Conservation (phyloP, 371 early-diverging fungal genomes). For the Mucor irregularis region DNA sequence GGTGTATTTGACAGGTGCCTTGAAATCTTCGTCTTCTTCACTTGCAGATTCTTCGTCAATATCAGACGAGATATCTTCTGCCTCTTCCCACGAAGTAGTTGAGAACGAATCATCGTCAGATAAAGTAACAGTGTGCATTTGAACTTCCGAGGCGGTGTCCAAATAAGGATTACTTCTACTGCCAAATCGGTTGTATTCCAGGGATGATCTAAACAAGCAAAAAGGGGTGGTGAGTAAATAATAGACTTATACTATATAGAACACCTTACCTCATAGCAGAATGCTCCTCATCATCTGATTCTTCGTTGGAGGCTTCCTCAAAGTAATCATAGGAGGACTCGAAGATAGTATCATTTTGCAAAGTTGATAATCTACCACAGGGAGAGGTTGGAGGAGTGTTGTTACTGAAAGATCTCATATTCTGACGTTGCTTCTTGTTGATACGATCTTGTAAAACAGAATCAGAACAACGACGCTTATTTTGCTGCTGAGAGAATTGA, state of each 20-base stretch:
- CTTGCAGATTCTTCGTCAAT: not conserved
- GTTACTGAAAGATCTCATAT: not conserved
- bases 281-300: conserved; percentile 6
- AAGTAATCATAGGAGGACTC: conserved; percentile 11
- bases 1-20: conserved; percentile 1
- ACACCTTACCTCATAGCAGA: conserved; percentile 1
- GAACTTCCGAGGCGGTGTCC: conserved; percentile 1
- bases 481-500: conserved; percentile 5
- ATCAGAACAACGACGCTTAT: conserved; percentile 27
- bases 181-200: conserved; percentile 12
- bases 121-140: not conserved
- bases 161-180: too few species aligned
- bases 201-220: conserved; percentile 6
- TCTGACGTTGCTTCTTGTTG: conserved; percentile 18
- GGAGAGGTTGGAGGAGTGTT: conserved; percentile 6
- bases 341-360: conserved; percentile 3
- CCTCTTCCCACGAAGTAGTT: conserved; percentile 9
- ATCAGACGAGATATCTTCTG: not conserved
- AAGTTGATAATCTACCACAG: not conserved
- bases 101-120: conserved; percentile 6
- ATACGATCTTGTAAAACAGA: conserved; percentile 20
- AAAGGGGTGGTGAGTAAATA: not conserved
- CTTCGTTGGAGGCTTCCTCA: conserved; percentile 20
- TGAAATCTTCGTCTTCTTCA: conserved; percentile 10
- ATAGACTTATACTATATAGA: not conserved